These are phyloP conservation scores for Calonectria montana DNA, from an alignment of 2,329 filamentous ascomycete genomes.

Conservation along the genomic window DNA sequence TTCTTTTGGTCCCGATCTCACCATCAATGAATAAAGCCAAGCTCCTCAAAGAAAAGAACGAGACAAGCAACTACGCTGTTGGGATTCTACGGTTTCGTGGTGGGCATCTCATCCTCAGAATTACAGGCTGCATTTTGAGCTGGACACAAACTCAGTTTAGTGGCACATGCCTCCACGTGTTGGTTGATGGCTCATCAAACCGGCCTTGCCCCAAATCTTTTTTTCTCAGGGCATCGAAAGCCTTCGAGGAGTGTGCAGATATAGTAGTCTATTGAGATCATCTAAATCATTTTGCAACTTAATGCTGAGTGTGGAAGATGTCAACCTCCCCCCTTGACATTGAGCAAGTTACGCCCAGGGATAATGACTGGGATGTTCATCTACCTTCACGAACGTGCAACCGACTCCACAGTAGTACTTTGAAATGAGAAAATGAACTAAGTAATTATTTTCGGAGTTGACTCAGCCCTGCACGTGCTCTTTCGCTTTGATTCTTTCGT, in stretches of 20 bases:
- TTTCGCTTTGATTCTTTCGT: background rate
- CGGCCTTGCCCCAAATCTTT: background rate
- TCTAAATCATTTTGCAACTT: background rate
- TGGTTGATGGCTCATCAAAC: background rate
- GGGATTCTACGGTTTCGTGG: background rate
- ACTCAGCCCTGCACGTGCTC: background rate
- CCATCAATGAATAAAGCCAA: background rate
- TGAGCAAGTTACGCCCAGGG: background rate
- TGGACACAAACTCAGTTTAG: background rate
- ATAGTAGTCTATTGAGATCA: constrained; percentile 18
- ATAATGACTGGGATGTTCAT: background rate
- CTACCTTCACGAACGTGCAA: background rate
- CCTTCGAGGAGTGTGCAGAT: background rate
- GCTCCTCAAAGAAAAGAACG: background rate
- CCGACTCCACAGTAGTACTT: background rate
- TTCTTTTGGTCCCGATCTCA: too few species aligned
- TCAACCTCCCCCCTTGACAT: background rate
- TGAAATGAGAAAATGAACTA: background rate
- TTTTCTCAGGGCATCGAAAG: background rate
- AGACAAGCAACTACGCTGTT: background rate
- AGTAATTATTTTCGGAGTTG: background rate
- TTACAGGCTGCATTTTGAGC: background rate
- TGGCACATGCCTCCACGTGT: constrained; percentile 7
- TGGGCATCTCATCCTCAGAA: background rate
- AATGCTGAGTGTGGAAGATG: background rate